Conservation (phyloP, 352 stramenopile genomes). For the Phytopythium aichiense region DNA sequence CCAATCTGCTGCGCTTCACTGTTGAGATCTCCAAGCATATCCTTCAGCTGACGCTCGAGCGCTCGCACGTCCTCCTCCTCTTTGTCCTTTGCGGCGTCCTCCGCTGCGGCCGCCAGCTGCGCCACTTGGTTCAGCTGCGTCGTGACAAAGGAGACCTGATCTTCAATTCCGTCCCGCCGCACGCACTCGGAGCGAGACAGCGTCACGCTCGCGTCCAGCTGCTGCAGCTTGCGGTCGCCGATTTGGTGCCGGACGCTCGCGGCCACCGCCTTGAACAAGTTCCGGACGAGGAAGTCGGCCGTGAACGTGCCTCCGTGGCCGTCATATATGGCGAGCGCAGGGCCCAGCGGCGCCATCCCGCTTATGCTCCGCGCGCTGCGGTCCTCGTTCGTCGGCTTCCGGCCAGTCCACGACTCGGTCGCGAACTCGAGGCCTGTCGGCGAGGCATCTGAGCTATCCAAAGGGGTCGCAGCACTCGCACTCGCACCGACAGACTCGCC, state of each 20-base stretch:
- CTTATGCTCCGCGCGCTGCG: constrained; percentile 24
- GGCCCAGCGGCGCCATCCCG: constrained; percentile 29
- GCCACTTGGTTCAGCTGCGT: constrained; percentile 28
- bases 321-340: constrained; percentile 58
- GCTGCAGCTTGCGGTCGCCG: constrained; percentile 14
- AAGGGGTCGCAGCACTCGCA: neutral
- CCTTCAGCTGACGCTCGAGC: constrained; percentile 22
- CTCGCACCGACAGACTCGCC: too few species aligned
- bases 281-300: constrained; percentile 33
- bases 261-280: constrained; percentile 36
- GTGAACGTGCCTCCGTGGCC: constrained; percentile 53
- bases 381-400: constrained; percentile 63
- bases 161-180: constrained; percentile 25
- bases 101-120: constrained; percentile 4
- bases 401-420: constrained; percentile 47
- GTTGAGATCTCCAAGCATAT: constrained; percentile 23
- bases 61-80: constrained; percentile 8
- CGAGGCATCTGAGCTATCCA: neutral
- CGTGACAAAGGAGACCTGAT: constrained; percentile 23
- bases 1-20: constrained; percentile 27
- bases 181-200: constrained; percentile 16
- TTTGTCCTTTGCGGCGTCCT: neutral
- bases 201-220: constrained; percentile 12
- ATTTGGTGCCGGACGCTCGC: constrained; percentile 26
- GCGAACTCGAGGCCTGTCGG: constrained; percentile 26